Evolutionary conservation across 768 basidiomycete species (phyloP), one percentile per base, ranked within the genome.

Genomic region (Pholiota microspora): DNA sequence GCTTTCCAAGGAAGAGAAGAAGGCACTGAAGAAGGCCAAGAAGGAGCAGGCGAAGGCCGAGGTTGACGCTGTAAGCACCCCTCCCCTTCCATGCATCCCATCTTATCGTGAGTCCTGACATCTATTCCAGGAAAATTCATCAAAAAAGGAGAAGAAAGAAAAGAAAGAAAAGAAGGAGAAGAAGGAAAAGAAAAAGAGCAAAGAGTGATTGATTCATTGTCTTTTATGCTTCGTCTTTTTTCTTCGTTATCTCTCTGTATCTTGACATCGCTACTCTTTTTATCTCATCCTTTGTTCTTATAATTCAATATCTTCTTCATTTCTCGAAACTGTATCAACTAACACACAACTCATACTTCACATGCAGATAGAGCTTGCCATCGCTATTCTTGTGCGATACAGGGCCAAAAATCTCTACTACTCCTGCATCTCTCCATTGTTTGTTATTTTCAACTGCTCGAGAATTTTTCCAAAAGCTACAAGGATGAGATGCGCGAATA

Each of bases 1-100:
- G 74, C 62, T 89, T 45, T 85, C 85, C 18, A 92, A 91, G 71
- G 89, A 91, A 71, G 89, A 92, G 73, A 90, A 90, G 77, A 91
- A 89, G 75, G 86, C 88, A 15, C 69, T 87, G 68, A 92, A 89
- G 71, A 90, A 87, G 71, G 85, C 84, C 40, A 80, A 80, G 67
- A 89, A 89, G 72, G 78, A 82, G 62, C 75, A 82, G 61, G 79
- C 72, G n/a, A 84, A 82, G 68, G 71, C 65, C 29, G 79, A 78
- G 59, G 77, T 71, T 16, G n/a, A n/a, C n/a, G n/a, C n/a, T n/a
- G n/a, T n/a, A n/a, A n/a, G n/a, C n/a, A n/a, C n/a, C n/a, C n/a
- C n/a, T n/a, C n/a, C n/a, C n/a, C n/a, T n/a, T n/a, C n/a, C n/a
- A n/a, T n/a, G n/a, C n/a, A n/a, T n/a, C n/a, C n/a, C n/a, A n/a